phyloP scores from a whole-genome alignment of 192 early-diverging fungal genomes.

The Haplosporangium gracile region DNA sequence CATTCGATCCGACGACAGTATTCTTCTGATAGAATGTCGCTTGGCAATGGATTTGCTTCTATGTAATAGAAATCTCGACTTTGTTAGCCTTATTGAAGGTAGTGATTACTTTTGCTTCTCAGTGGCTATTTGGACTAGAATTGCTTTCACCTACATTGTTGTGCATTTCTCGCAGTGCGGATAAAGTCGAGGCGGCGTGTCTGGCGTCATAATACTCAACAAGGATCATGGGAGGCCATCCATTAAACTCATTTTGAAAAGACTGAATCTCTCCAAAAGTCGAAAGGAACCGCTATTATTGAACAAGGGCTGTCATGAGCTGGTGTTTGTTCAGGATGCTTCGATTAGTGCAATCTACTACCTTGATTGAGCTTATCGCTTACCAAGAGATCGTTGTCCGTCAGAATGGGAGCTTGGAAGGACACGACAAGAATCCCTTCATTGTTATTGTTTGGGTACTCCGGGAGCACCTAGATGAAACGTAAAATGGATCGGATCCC shows the following conservation, averaged over 20 bases:
- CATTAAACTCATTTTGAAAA: constrained; percentile 35
- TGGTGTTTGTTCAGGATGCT: background rate
- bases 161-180: constrained; percentile 39
- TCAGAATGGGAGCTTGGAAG: constrained; percentile 19
- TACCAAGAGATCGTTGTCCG: constrained; percentile 54
- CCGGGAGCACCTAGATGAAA: constrained; percentile 12
- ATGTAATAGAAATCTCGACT: background rate
- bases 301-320: background rate
- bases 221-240: constrained; percentile 24
- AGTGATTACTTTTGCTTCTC: background rate
- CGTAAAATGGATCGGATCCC: background rate
- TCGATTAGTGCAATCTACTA: background rate
- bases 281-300: constrained; percentile 39
- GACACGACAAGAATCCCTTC: constrained; percentile 49
- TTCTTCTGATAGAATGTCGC: constrained; percentile 33
- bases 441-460: constrained; percentile 33
- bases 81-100: background rate
- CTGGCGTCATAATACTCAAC: constrained; percentile 67
- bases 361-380: background rate
- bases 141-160: constrained; percentile 38
- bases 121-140: background rate
- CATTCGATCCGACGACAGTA: background rate
- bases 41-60: constrained; percentile 32
- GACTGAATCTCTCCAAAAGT: constrained; percentile 56
- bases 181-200: constrained; percentile 47